Percentiles rank a stretch among this genome's conserved stretches.
These are phyloP conservation scores for Hypoxylon cercidicola DNA, from an alignment of 495 filamentous ascomycete species.

Conservation along the genomic window DNA sequence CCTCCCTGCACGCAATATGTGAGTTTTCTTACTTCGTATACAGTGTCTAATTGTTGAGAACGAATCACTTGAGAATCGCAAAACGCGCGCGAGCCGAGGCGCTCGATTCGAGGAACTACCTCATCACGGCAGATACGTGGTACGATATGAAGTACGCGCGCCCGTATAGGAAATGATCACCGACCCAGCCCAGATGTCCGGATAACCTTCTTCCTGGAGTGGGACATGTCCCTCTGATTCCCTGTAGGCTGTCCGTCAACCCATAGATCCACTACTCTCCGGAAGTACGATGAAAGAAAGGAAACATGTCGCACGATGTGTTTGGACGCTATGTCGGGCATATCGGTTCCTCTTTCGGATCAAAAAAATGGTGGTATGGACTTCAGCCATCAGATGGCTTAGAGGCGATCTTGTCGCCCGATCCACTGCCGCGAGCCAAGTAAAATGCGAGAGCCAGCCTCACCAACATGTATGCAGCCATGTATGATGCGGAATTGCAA, in stretches of 20 bases:
- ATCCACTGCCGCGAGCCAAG: slow-evolving; percentile 14
- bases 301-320: slow-evolving; percentile 21
- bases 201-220: slow-evolving; percentile 40
- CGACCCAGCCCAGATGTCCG: slow-evolving; percentile 40
- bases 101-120: slow-evolving; percentile 14
- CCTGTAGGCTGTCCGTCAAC: slow-evolving; percentile 27
- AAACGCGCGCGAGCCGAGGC: slow-evolving; percentile 14
- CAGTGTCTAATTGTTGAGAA: too few species aligned
- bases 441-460: slow-evolving; percentile 31
- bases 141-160: slow-evolving; percentile 38
- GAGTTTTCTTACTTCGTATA: too few species aligned
- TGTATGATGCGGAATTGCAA: slow-evolving; percentile 24
- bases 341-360: slow-evolving; percentile 26
- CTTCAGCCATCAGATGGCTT: slow-evolving; percentile 2
- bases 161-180: slow-evolving; percentile 35
- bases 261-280: slow-evolving; percentile 27
- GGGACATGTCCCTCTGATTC: slow-evolving; percentile 38
- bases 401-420: slow-evolving; percentile 5
- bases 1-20: too few species aligned
- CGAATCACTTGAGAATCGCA: background rate
- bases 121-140: slow-evolving; percentile 31
- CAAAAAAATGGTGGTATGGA: slow-evolving; percentile 2
- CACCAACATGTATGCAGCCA: slow-evolving; percentile 4
- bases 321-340: slow-evolving; percentile 33
- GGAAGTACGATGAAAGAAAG: slow-evolving; percentile 2